Conservation (phyloP, 192 early-diverging fungal species). For the Fimicolochytrium jonesii region DNA sequence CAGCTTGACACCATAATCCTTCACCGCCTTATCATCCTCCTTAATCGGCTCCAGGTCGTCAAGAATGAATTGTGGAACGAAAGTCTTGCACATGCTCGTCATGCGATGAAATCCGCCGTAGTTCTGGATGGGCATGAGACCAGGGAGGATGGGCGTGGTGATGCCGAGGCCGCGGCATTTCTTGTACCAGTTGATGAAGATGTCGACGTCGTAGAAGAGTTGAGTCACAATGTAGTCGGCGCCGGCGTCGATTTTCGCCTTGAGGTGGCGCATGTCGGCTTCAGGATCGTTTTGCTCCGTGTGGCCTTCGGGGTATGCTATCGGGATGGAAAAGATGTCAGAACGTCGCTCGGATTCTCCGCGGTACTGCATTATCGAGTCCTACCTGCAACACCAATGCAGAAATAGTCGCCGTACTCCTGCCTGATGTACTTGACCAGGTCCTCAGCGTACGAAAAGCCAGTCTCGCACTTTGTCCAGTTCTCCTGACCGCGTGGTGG, state of each 20-base stretch:
- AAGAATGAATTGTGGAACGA: constrained; percentile 78
- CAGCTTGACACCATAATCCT: constrained; percentile 84
- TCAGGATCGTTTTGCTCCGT: constrained; percentile 67
- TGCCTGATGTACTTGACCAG: constrained; percentile 86
- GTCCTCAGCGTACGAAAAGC: constrained; percentile 83
- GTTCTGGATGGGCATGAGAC: constrained; percentile 94
- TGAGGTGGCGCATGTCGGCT: constrained; percentile 73
- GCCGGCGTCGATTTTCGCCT: constrained; percentile 86
- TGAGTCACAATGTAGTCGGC: constrained; percentile 93
- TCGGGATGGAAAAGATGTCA: too few species aligned
- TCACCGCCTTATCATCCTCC: constrained; percentile 96
- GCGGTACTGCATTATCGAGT: too few species aligned
- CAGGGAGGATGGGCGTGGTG: constrained; percentile 74
- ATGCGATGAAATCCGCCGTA: constrained; percentile 90
- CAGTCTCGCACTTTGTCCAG: constrained; percentile 79
- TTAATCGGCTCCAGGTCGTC: constrained; percentile 92
- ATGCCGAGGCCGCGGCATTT: constrained; percentile 70
- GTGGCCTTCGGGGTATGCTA: constrained; percentile 95
- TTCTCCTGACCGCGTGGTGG: constrained; percentile 77
- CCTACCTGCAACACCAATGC: constrained; percentile 89
- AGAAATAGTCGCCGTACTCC: constrained; percentile 90
- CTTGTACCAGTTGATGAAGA: constrained; percentile 78
- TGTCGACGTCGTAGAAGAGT: constrained; percentile 89
- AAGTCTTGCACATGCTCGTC: constrained; percentile 81
- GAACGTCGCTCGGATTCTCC: too few species aligned